Evolutionary conservation across 164 flowering plant genomes (phyloP).

Genomic region (Berberis vulgaris): DNA sequence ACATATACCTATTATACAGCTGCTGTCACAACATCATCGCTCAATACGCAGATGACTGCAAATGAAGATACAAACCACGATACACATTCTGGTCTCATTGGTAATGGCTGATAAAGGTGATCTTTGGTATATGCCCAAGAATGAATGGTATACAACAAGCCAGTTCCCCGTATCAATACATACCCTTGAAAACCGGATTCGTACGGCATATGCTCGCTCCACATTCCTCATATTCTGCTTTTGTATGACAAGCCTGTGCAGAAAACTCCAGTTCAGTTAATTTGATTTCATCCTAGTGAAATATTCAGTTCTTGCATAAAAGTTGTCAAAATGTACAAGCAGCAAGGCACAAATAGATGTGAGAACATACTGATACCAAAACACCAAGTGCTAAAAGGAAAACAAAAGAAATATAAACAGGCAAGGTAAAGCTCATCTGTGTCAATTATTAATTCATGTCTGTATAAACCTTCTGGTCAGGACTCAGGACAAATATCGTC

Average conservation of each 20-base stretch:
- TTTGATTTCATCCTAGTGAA: neutral
- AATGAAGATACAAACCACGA: slow-evolving; percentile 1
- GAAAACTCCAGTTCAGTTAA: neutral
- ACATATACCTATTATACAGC: slow-evolving; percentile 21
- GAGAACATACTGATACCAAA: no score
- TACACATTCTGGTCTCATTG: neutral
- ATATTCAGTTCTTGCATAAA: neutral
- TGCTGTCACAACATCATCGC: no score
- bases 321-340: neutral
- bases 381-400: no score
- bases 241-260: slow-evolving; percentile 92
- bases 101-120: neutral
- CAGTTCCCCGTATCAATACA: slow-evolving; percentile 42
- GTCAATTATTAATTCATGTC: no score
- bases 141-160: slow-evolving; percentile 4
- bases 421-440: no score
- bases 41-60: neutral
- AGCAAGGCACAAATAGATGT: no score
- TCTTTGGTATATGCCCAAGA: neutral
- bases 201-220: slow-evolving; percentile 98
- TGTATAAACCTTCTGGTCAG: no score
- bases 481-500: no score
- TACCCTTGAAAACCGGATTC: slow-evolving; percentile 94
- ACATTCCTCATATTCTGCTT: slow-evolving; percentile 94
- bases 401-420: no score